Evolutionary conservation across 495 filamentous ascomycete species (phyloP).

Genomic region (Aeminium ludgeri): DNA sequence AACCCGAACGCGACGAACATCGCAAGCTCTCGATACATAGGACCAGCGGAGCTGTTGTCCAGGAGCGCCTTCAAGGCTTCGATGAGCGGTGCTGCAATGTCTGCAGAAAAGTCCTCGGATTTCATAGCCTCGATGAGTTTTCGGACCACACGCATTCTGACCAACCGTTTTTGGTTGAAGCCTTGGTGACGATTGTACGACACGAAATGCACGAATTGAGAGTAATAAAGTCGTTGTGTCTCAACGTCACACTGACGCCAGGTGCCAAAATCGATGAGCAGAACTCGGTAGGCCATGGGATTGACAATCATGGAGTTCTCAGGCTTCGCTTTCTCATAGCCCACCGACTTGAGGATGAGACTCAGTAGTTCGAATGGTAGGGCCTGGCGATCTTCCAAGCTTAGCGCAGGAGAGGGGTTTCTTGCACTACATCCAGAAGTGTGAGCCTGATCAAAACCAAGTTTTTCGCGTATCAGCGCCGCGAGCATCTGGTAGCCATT

Average conservation of each 20-base stretch:
- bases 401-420: conserved; percentile 19
- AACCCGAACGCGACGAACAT: conserved; percentile 86
- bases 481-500: conserved; percentile 86
- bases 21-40: conserved; percentile 71
- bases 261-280: conserved; percentile 79
- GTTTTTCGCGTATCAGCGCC: conserved; percentile 56
- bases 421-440: background rate
- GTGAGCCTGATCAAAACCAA: conserved; percentile 31
- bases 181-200: conserved; percentile 72
- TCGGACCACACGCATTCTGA: conserved; percentile 86
- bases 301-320: conserved; percentile 86
- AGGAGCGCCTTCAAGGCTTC: conserved; percentile 60
- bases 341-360: conserved; percentile 68
- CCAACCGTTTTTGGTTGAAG: conserved; percentile 73
- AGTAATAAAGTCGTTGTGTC: conserved; percentile 77
- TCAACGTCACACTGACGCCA: conserved; percentile 63
- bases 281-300: conserved; percentile 76
- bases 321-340: conserved; percentile 59
- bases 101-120: conserved; percentile 53
- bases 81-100: conserved; percentile 57
- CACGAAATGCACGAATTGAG: conserved; percentile 73
- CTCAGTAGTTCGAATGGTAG: conserved; percentile 55
- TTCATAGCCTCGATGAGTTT: conserved; percentile 80
- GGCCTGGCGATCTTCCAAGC: conserved; percentile 39
- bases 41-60: conserved; percentile 59